A percentile compares a stretch with the other conserved stretches of the same genome.
Conservation (phyloP, 2,329 filamentous ascomycete species). For the Malbranchea zuffiana region DNA sequence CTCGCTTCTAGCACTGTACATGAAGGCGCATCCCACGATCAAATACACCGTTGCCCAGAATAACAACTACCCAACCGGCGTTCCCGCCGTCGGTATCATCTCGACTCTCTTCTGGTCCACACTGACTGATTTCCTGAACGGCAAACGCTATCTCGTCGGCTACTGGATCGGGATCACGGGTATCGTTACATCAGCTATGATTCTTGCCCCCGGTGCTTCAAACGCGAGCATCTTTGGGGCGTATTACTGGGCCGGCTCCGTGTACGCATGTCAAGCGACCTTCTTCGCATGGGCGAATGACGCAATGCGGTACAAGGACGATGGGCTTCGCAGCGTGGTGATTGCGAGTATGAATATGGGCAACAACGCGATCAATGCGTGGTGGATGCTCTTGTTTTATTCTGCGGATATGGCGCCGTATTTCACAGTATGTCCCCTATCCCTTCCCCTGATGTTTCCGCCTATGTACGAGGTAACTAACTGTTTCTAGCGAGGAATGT, state of each 20-base stretch:
- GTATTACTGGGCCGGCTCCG: conserved; percentile 59
- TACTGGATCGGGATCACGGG: conserved; percentile 58
- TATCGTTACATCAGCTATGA: conserved; percentile 50
- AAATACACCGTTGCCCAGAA: conserved; percentile 40
- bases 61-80: conserved; percentile 45
- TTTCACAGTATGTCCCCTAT: conserved; percentile 45
- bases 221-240: conserved; percentile 51
- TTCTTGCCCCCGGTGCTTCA: conserved; percentile 44
- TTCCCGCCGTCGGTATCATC: conserved; percentile 42
- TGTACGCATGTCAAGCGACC: conserved; percentile 62
- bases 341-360: conserved; percentile 62
- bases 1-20: conserved; percentile 43
- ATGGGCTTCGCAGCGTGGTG: conserved; percentile 53
- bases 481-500: conserved; percentile 50
- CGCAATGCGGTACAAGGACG: conserved; percentile 53
- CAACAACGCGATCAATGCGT: conserved; percentile 58
- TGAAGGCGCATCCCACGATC: conserved; percentile 38
- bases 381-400: conserved; percentile 65
- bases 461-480: conserved; percentile 9
- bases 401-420: conserved; percentile 54
- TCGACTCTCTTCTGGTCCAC: conserved; percentile 59
- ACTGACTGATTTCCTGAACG: conserved; percentile 53
- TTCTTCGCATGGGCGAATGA: conserved; percentile 71
- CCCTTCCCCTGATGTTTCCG: conserved; percentile 17
- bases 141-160: conserved; percentile 54